Evolutionary conservation across 2,329 filamentous ascomycete species (phyloP).

Genomic region (Colletotrichum paranaense): DNA sequence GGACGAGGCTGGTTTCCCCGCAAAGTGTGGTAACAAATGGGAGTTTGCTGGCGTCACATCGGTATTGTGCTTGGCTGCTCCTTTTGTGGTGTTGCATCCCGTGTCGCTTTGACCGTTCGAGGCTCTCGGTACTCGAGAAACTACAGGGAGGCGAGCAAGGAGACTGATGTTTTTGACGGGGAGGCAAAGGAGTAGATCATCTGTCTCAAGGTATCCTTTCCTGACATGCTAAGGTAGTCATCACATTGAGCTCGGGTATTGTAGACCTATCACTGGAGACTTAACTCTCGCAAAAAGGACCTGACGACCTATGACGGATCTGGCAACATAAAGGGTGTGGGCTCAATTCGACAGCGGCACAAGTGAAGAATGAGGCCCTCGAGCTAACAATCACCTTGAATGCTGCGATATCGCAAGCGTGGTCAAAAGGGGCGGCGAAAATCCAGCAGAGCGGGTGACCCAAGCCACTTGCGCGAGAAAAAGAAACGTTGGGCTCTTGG

Average conservation of each 20-base stretch:
- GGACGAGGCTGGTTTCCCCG: constrained; percentile 2
- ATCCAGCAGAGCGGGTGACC: constrained; percentile 17
- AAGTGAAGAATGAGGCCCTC: background rate
- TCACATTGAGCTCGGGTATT: background rate
- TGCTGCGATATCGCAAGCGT: background rate
- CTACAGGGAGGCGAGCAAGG: background rate
- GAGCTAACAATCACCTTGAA: background rate
- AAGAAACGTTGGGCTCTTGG: constrained; percentile 3
- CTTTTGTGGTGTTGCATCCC: background rate
- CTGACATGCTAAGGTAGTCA: background rate
- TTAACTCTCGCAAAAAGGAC: too few relatives aligned
- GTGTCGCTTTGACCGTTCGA: background rate
- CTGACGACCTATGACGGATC: background rate
- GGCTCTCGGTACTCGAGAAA: constrained; percentile 14
- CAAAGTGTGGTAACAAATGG: constrained; percentile 6
- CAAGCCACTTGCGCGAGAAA: constrained; percentile 21
- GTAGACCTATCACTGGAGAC: constrained; percentile 4
- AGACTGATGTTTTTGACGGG: background rate
- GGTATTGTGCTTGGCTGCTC: background rate
- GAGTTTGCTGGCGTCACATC: background rate
- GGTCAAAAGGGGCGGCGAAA: background rate
- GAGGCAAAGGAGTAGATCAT: constrained; percentile 17
- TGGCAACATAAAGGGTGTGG: background rate
- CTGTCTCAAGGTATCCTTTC: background rate
- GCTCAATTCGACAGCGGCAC: background rate